Conservation (phyloP, 1,139 yeast species). For the Diutina neorugosa region DNA sequence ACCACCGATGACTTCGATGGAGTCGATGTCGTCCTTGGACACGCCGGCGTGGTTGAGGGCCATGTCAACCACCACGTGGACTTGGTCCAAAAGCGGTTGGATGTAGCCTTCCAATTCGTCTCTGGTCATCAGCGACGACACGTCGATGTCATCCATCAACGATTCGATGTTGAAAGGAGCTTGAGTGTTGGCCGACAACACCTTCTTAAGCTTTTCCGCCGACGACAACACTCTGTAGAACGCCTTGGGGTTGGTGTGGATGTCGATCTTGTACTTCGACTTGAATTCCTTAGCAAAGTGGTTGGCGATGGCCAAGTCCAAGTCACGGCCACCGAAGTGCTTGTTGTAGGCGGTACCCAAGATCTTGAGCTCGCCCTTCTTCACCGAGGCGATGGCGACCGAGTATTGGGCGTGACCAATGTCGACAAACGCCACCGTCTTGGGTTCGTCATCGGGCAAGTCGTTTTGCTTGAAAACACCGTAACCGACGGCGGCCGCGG, state of each 20-base stretch:
- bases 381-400: constrained; percentile 81
- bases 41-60: constrained; percentile 80
- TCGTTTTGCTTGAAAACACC: constrained; percentile 96
- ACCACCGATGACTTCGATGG: constrained; percentile 95
- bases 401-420: constrained; percentile 96
- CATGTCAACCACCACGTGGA: constrained; percentile 62
- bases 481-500: constrained; percentile 98
- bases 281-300: constrained; percentile 90
- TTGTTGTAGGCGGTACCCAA: constrained; percentile 88
- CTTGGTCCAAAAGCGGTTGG: constrained; percentile 66
- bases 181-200: constrained; percentile 85
- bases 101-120: constrained; percentile 88
- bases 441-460: constrained; percentile 84
- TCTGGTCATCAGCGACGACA: constrained; percentile 79
- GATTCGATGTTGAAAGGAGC: constrained; percentile 96
- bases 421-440: constrained; percentile 86
- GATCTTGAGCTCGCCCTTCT: constrained; percentile 92
- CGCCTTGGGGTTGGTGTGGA: constrained; percentile 85
- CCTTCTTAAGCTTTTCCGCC: constrained; percentile 90
- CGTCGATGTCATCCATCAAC: constrained; percentile 95
- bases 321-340: constrained; percentile 97
- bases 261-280: constrained; percentile 86
- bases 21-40: constrained; percentile 62
- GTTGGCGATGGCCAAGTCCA: constrained; percentile 86
- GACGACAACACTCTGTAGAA: constrained; percentile 85